Base-by-base conservation (phyloP, 805 yeast species). In the Candida easanensis region DNA sequence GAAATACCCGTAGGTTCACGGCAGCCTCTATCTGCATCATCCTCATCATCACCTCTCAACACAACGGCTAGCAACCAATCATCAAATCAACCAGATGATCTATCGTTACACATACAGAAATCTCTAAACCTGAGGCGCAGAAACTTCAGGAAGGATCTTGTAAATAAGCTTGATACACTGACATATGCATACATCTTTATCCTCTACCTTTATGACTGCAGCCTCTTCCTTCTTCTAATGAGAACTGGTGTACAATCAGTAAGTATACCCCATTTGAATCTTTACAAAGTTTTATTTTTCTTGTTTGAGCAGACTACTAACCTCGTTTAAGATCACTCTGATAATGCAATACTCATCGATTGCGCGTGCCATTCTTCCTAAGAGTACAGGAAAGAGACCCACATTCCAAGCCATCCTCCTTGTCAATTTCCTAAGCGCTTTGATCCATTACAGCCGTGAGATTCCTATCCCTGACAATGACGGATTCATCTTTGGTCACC, bases 401-500 rank as follows among this genome's bases (percentile, higher is more conserved):
- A 42, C 50, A 0, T 44, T 53, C 27, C 49, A 55, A 25, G 17
- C 38, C 5, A 33, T 55, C 14, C n/a, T 54, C 3, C n/a, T 49
- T 1, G 19, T 47, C 2, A 56, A 50, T 30, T 1, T 35, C 6
- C 9, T 39, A 2, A 36, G 48, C 18, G 43, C 48, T 0, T 4
- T 41, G 4, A 17, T 41, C 2, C 63, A 58, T 35, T 30, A 37
- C 9, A 8, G 16, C 8, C 20, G 52, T n/a, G 50, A 45, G 0
- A 27, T 58, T 8, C 63, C 62, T 2, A 44, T 38, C 7, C 55
- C 62, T 1, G 41, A 52, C 13, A 40, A 36, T 1, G 57, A 51
- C 34, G 60, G 61, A 4, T 58, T 32, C 38, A 38, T 58, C 2
- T 57, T 51, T 39, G 63, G 63, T 2, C 62, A 58, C 28, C 56